Percentiles rank a stretch among this genome's conserved stretches.
Conservation (phyloP, 306 rosid species). For the Medicago ruthenica region DNA sequence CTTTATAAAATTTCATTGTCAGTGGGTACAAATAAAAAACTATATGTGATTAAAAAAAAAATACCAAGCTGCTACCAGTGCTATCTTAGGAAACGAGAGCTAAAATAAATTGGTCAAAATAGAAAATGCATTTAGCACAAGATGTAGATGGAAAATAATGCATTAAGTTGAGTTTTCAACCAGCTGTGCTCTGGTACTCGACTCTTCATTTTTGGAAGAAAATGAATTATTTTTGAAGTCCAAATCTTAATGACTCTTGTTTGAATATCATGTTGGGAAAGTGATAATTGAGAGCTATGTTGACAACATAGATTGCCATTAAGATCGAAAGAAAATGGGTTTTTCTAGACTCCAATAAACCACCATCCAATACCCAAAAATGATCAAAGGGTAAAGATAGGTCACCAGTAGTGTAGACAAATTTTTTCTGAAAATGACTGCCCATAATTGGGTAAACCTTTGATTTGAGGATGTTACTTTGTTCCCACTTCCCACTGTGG, state of each 20-base stretch:
- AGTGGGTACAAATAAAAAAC: constrained; percentile 29
- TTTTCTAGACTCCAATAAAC: constrained; percentile 38
- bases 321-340: constrained; percentile 33
- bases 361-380: constrained; percentile 29
- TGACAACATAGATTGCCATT: constrained; percentile 36
- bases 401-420: constrained; percentile 11
- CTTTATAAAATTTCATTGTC: constrained; percentile 29
- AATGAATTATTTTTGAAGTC: constrained; percentile 3
- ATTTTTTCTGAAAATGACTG: constrained; percentile 39
- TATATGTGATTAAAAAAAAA: neutral
- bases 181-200: constrained; percentile 18
- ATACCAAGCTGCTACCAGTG: neutral
- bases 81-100: constrained; percentile 19
- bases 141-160: constrained; percentile 13
- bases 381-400: constrained; percentile 39
- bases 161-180: constrained; percentile 26
- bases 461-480: constrained; percentile 44
- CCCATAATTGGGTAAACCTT: constrained; percentile 41
- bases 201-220: constrained; percentile 25
- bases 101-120: constrained; percentile 41
- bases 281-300: constrained; percentile 46
- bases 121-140: constrained; percentile 28
- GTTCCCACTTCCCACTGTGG: constrained; percentile 42
- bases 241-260: constrained; percentile 34
- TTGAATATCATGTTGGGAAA: constrained; percentile 40